Evolutionary conservation across 2,329 filamentous ascomycete species (phyloP).

Genomic region (Fusarium irregulare): DNA sequence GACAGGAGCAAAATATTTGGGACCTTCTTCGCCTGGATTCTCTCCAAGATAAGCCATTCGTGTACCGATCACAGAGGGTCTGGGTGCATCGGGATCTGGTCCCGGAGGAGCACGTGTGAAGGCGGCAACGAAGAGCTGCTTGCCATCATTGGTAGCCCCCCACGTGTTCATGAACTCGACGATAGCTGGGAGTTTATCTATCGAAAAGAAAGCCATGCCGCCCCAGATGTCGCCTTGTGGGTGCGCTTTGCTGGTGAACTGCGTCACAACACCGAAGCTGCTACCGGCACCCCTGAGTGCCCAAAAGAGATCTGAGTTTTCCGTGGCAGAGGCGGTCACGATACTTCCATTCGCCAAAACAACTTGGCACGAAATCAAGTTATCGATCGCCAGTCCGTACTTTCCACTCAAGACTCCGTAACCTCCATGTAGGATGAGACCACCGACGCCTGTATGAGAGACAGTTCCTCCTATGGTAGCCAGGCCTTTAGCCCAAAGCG

Average conservation of each 20-base stretch:
- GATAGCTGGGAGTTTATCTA: constrained; percentile 44
- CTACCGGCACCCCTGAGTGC: constrained; percentile 55
- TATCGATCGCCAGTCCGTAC: constrained; percentile 63
- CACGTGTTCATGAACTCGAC: constrained; percentile 49
- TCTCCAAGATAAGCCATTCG: constrained; percentile 38
- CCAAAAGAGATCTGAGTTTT: constrained; percentile 59
- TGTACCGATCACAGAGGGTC: constrained; percentile 29
- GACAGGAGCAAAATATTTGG: constrained; percentile 50
- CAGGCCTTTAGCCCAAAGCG: constrained; percentile 61
- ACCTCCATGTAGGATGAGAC: constrained; percentile 67
- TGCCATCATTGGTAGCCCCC: constrained; percentile 43
- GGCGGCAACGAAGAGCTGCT: constrained; percentile 32
- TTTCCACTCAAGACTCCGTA: constrained; percentile 66
- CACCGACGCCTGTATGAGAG: constrained; percentile 71
- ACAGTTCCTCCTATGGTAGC: constrained; percentile 72
- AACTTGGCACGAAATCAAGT: constrained; percentile 53
- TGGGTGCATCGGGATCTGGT: constrained; percentile 37
- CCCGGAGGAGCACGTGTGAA: constrained; percentile 32
- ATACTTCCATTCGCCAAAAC: constrained; percentile 54
- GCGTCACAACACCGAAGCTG: constrained; percentile 58
- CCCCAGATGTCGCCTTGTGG: constrained; percentile 49
- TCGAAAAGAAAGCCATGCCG: constrained; percentile 45
- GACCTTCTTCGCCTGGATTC: constrained; percentile 33
- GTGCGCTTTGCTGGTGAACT: constrained; percentile 51
- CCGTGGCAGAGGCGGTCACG: constrained; percentile 53